Evolutionary conservation across 768 basidiomycete genomes (phyloP), one percentile per base, ranked within the genome.

Genomic region (Mycena capillaripes): DNA sequence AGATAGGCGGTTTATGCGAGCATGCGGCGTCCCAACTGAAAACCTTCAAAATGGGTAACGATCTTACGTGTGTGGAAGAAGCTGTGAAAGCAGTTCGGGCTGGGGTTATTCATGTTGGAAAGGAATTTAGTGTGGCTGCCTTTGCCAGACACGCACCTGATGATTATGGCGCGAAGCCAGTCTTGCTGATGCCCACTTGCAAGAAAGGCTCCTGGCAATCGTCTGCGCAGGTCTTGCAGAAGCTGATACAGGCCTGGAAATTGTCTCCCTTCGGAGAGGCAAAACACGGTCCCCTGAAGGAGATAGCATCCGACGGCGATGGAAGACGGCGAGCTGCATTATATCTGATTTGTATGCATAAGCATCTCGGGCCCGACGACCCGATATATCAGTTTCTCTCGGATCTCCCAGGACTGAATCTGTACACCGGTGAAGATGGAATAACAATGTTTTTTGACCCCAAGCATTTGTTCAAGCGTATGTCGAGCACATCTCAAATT

Each of bases 401-500:
- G 38, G 17, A 40, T 40, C 38, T 40, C 8, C 38, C 38, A 8
- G 38, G 38, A 17, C 38, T 40, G 38, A 40, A 40, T 40, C 17
- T 40, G 38, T 40, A 9, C 38, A 40, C 38, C 8, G 38, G 38
- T 9, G 17, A 40, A 8, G 38, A 40, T 17, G 8, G 8, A 9
- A 17, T 40, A 9, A 40, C 38, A 9, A 40, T 81, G 23, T 60
- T 9, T 17, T 40, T 40, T 17, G 38, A 40, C 38, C 17, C 8
- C 4, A 65, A 65, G n/a, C 64, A 65, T 40, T 21, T 55, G 11
- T 65, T 55, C 27, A 65, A 65, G 36, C 64, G 64, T 65, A 25
- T 3, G 46, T n/a, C 27, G 4, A 2, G 14, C 2, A 9, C 38
- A 2, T 8, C 29, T 21, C 21, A 17, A 4, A 21, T n/a, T 40